phyloP scores from a whole-genome alignment of 2,329 filamentous ascomycete species.

The Teratosphaeria epicoccoides region DNA sequence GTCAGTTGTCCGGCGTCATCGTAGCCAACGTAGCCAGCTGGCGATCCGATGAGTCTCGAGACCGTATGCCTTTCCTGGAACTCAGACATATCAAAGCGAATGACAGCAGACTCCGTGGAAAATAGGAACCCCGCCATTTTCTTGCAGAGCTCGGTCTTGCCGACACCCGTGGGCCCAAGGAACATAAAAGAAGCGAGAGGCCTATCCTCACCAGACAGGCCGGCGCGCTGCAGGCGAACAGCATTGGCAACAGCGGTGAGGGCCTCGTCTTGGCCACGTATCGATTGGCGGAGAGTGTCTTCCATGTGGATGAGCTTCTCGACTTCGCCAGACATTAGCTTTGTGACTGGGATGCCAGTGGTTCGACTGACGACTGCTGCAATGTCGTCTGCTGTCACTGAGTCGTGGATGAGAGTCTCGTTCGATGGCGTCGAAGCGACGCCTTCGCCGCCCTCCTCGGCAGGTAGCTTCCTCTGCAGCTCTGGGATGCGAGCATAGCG shows the following conservation, averaged over 20 bases:
- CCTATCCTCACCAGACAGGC: conserved; percentile 80
- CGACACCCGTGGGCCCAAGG: conserved; percentile 88
- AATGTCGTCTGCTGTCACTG: conserved; percentile 92
- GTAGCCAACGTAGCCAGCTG: conserved; percentile 91
- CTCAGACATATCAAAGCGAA: conserved; percentile 95
- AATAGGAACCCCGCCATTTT: conserved; percentile 90
- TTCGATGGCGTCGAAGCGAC: conserved; percentile 12
- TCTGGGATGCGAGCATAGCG: conserved; percentile 78
- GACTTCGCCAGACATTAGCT: conserved; percentile 84
- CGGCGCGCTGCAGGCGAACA: conserved; percentile 85
- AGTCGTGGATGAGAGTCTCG: conserved; percentile 72
- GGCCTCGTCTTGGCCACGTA: conserved; percentile 90
- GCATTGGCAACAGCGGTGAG: conserved; percentile 84
- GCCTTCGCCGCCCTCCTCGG: conserved; percentile 51
- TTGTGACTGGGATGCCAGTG: conserved; percentile 86
- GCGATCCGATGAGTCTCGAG: conserved; percentile 80
- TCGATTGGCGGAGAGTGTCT: conserved; percentile 68
- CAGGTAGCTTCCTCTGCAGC: conserved; percentile 67
- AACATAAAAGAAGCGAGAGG: conserved; percentile 96
- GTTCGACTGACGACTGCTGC: conserved; percentile 80
- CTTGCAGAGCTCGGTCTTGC: conserved; percentile 96
- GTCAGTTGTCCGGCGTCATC: conserved; percentile 94
- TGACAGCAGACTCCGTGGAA: conserved; percentile 78
- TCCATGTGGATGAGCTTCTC: conserved; percentile 97
- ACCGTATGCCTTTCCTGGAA: conserved; percentile 97